Evolutionary conservation across 2,329 filamentous ascomycete species (phyloP).

Genomic region (Fusarium sp.): DNA sequence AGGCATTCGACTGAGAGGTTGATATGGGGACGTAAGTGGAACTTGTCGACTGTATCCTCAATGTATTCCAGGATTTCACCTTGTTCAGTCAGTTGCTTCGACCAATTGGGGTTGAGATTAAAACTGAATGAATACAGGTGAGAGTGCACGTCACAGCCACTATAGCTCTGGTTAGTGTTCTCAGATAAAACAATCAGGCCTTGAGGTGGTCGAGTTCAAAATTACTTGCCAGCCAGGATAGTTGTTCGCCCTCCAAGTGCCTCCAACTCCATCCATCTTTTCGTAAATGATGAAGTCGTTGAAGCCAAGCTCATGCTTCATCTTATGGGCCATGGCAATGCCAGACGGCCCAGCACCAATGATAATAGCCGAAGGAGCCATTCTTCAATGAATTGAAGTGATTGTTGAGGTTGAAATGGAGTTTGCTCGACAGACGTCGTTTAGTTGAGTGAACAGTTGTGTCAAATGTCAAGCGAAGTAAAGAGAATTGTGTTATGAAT

Average conservation of each 20-base stretch:
- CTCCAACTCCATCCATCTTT: slow-evolving; percentile 35
- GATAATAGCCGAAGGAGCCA: slow-evolving; percentile 29
- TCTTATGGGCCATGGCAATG: slow-evolving; percentile 35
- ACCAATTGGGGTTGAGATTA: slow-evolving; percentile 31
- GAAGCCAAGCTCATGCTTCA: slow-evolving; percentile 36
- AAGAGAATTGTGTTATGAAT: no score
- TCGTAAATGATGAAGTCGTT: slow-evolving; percentile 39
- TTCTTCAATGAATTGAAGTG: not conserved
- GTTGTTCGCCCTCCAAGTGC: slow-evolving; percentile 35
- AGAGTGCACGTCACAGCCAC: slow-evolving; percentile 31
- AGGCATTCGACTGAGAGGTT: slow-evolving; percentile 8
- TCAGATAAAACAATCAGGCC: no score
- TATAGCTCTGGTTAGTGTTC: no score
- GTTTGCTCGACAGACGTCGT: no score
- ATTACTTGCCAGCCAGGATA: slow-evolving; percentile 24
- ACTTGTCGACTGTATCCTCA: slow-evolving; percentile 16
- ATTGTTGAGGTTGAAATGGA: not conserved
- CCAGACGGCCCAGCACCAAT: slow-evolving; percentile 39
- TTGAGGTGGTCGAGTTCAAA: no score
- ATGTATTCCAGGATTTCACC: slow-evolving; percentile 27
- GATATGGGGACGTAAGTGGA: slow-evolving; percentile 13
- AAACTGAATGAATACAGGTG: slow-evolving; percentile 33
- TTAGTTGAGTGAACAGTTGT: no score
- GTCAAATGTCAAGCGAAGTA: no score
- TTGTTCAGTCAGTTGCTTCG: slow-evolving; percentile 23